These are phyloP conservation scores for Inosperma sp. DNA, from an alignment of 768 basidiomycete species.

Conservation along the genomic window DNA sequence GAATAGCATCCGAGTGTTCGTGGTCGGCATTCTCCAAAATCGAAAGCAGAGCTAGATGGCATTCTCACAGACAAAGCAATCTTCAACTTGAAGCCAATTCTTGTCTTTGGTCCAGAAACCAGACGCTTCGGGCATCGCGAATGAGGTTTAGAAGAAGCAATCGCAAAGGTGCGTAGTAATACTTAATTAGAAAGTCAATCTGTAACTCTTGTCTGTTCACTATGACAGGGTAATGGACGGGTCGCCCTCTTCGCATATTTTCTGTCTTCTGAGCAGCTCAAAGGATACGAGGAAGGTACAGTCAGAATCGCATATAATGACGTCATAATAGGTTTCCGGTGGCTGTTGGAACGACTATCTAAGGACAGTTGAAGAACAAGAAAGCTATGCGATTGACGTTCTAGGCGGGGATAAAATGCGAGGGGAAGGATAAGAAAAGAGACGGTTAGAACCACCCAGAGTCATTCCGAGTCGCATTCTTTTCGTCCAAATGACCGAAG, in stretches of 20 bases:
- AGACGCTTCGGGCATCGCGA: no score
- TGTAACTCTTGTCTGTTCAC: no score
- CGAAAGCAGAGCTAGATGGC: neutral
- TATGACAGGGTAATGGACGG: no score
- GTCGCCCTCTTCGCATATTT: slow-evolving; percentile 66
- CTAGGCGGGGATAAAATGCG: no score
- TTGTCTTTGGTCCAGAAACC: no score
- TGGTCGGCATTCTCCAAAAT: neutral
- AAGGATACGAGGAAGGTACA: neutral
- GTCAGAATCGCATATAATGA: neutral
- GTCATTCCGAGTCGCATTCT: no score
- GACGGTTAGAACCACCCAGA: no score
- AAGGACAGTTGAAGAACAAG: neutral
- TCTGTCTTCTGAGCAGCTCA: slow-evolving; percentile 2
- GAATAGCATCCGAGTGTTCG: neutral
- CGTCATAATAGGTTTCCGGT: neutral
- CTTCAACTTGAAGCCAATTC: neutral
- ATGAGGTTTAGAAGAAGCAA: no score
- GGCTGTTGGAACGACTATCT: neutral
- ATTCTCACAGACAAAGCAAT: neutral
- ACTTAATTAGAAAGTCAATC: no score
- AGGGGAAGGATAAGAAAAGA: no score
- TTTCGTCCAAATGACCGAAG: no score
- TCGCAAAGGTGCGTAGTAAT: no score
- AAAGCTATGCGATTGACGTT: neutral